phyloP scores from a whole-genome alignment of 2,329 filamentous ascomycete species.

The Rosellinia necatrix region DNA sequence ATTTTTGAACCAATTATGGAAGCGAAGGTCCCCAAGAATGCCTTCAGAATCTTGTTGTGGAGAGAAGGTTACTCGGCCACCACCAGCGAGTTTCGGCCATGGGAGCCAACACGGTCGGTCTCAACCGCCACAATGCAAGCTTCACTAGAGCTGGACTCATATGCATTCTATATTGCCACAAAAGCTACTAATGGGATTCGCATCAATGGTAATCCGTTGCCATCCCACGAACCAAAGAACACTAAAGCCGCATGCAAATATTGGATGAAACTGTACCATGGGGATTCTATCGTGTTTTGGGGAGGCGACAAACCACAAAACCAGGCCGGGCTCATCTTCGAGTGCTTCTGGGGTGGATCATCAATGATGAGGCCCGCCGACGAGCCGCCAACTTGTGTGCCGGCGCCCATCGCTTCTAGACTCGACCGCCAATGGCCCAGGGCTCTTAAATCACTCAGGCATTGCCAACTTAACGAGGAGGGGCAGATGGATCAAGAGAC shows the following conservation, averaged over 20 bases:
- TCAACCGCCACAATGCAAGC: slow-evolving; percentile 43
- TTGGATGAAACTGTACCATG: slow-evolving; percentile 74
- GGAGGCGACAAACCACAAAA: slow-evolving; percentile 48
- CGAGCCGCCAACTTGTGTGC: slow-evolving; percentile 46
- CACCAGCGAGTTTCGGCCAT: slow-evolving; percentile 56
- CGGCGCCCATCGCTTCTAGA: slow-evolving; percentile 46
- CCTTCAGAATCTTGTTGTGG: slow-evolving; percentile 78
- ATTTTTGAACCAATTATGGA: slow-evolving; percentile 68
- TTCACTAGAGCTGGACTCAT: slow-evolving; percentile 53
- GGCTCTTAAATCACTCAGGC: slow-evolving; percentile 51
- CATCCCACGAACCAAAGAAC: slow-evolving; percentile 58
- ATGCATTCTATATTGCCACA: slow-evolving; percentile 76
- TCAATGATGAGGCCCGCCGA: slow-evolving; percentile 45
- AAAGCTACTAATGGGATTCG: slow-evolving; percentile 76
- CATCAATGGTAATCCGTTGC: slow-evolving; percentile 74
- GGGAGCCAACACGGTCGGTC: slow-evolving; percentile 54
- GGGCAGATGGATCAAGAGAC: slow-evolving; percentile 51
- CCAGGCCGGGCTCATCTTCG: slow-evolving; percentile 55
- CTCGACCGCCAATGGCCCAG: slow-evolving; percentile 55
- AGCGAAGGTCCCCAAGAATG: slow-evolving; percentile 77
- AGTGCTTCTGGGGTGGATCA: slow-evolving; percentile 62
- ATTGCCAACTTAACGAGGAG: slow-evolving; percentile 47
- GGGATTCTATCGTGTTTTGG: slow-evolving; percentile 78
- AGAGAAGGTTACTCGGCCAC: slow-evolving; percentile 66
- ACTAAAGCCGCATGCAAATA: slow-evolving; percentile 58